Conservation (phyloP, 768 basidiomycete species). For the Chalciporus sphaerocephalus region DNA sequence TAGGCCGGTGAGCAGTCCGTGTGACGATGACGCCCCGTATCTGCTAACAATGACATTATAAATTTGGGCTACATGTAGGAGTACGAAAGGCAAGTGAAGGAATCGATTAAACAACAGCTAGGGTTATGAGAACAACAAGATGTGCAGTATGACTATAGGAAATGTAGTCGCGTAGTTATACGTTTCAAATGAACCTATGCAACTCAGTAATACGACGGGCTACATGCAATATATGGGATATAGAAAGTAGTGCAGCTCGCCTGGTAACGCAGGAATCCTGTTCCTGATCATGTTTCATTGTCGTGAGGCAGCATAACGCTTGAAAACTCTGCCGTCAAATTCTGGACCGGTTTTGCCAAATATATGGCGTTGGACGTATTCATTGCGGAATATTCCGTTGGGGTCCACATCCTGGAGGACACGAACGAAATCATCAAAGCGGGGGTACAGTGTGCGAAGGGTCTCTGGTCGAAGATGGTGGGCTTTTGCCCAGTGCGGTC, state of each 20-base stretch:
- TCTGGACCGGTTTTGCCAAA: slow-evolving; percentile 51
- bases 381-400: slow-evolving; percentile 74
- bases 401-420: slow-evolving; percentile 73
- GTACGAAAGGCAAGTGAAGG: slow-evolving; percentile 83
- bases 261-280: not conserved
- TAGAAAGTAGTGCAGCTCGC: slow-evolving; percentile 3
- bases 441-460: slow-evolving; percentile 70
- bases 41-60: slow-evolving; percentile 2
- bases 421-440: slow-evolving; percentile 69
- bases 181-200: not conserved
- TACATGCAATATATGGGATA: slow-evolving; percentile 8
- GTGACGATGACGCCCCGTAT: not conserved
- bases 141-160: slow-evolving; percentile 16
- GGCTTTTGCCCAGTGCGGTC: slow-evolving; percentile 96
- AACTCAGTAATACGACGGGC: slow-evolving; percentile 4
- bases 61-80: slow-evolving; percentile 41
- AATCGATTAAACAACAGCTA: slow-evolving; percentile 81
- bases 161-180: slow-evolving; percentile 11
- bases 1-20: slow-evolving; percentile 40
- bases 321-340: slow-evolving; percentile 46
- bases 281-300: slow-evolving; percentile 2
- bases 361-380: slow-evolving; percentile 85
- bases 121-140: slow-evolving; percentile 47
- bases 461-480: slow-evolving; percentile 65
- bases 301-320: slow-evolving; percentile 23